A percentile compares a stretch with the other conserved stretches of the same genome.
Evolutionary conservation across 2,329 filamentous ascomycete species (phyloP).

Genomic region (Tolypocladium amazonense): DNA sequence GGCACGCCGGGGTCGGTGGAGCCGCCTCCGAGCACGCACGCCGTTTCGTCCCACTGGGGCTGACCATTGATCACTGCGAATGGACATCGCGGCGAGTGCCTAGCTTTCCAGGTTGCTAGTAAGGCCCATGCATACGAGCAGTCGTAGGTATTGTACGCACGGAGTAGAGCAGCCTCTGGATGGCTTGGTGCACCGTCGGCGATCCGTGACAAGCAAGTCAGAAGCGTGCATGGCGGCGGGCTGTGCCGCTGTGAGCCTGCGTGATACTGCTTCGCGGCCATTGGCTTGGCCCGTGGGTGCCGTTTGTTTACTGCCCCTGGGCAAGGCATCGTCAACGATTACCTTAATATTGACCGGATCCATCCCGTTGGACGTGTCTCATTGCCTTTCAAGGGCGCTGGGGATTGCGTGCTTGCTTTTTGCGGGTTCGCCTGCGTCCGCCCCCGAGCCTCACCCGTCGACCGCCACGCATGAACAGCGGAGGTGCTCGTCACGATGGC

Average conservation of each 20-base stretch:
- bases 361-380: neutral
- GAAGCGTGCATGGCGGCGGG: neutral
- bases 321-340: neutral
- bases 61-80: neutral
- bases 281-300: neutral
- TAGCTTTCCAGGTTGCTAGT: too few relatives aligned
- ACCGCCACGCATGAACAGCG: neutral
- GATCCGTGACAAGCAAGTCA: neutral
- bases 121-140: too few relatives aligned
- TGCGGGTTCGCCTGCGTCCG: neutral
- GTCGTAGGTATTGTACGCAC: too few relatives aligned
- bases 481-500: neutral
- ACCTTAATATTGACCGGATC: neutral
- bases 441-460: neutral
- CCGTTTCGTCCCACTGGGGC: neutral
- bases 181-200: too few relatives aligned
- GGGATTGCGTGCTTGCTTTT: neutral
- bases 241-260: neutral
- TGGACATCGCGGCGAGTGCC: too few relatives aligned
- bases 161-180: too few relatives aligned
- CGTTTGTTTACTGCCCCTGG: neutral
- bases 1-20: neutral
- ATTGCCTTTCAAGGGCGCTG: neutral
- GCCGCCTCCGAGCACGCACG: neutral
- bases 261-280: neutral